phyloP scores from a whole-genome alignment of 805 yeast genomes.

The Nakazawaea ishiwadae region DNA sequence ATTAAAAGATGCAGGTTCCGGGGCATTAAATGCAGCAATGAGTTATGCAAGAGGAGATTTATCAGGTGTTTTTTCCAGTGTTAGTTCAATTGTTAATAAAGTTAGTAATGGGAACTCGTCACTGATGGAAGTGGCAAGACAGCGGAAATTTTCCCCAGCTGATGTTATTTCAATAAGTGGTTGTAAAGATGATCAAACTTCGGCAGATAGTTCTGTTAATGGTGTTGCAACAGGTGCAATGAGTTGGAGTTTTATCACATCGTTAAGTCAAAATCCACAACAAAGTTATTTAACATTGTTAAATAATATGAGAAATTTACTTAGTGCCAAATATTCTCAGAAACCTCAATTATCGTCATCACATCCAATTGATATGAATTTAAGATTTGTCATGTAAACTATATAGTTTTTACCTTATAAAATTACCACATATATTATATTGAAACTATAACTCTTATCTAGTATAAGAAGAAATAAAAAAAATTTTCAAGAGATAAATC shows the following conservation, averaged over 20 bases:
- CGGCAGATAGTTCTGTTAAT: constrained; percentile 62
- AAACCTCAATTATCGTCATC: constrained; percentile 80
- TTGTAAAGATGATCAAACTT: constrained; percentile 70
- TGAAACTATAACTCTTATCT: too few species aligned
- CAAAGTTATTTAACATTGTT: constrained; percentile 67
- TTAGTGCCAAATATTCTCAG: constrained; percentile 65
- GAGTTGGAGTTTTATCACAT: constrained; percentile 67
- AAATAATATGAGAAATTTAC: constrained; percentile 62
- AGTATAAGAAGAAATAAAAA: too few species aligned
- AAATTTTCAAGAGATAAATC: too few species aligned
- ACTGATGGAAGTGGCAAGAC: constrained; percentile 31
- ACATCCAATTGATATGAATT: constrained; percentile 68
- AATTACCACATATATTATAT: too few species aligned
- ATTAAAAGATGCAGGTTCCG: constrained; percentile 61
- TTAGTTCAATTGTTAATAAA: constrained; percentile 28
- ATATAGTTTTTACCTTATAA: too few species aligned
- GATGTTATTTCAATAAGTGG: constrained; percentile 71
- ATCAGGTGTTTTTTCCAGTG: constrained; percentile 35
- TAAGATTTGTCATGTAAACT: constrained; percentile 33
- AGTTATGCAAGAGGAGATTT: constrained; percentile 52
- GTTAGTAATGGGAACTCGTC: constrained; percentile 24
- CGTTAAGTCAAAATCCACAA: constrained; percentile 50
- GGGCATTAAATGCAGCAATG: constrained; percentile 47
- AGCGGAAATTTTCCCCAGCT: constrained; percentile 59
- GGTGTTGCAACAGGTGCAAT: constrained; percentile 72